Percentiles rank a stretch among this genome's conserved stretches.
Conservation (phyloP, 495 filamentous ascomycete species). For the Apiosordaria backusii region DNA sequence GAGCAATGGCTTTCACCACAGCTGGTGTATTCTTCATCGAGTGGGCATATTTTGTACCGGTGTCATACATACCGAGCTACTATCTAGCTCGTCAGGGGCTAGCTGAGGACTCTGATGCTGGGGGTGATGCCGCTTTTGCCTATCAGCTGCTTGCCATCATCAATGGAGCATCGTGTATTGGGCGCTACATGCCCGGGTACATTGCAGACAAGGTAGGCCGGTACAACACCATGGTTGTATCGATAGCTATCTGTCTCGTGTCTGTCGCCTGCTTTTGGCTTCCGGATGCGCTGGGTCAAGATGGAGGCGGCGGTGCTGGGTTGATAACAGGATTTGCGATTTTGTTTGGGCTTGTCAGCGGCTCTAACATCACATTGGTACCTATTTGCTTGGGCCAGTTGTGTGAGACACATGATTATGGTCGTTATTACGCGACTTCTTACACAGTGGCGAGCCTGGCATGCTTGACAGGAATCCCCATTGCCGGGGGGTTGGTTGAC, state of each 20-base stretch:
- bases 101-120: neutral
- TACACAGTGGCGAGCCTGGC: neutral
- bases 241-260: neutral
- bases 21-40: constrained; percentile 2
- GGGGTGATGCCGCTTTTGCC: neutral
- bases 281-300: neutral
- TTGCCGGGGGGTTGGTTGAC: neutral
- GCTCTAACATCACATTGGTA: constrained; percentile 1
- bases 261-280: constrained; percentile 2
- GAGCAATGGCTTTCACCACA: neutral
- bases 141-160: constrained; percentile 3
- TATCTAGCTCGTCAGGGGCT: neutral
- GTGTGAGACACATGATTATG: constrained; percentile 4
- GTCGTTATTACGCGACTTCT: neutral
- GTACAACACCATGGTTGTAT: constrained; percentile 1
- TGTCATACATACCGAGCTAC: neutral
- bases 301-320: neutral
- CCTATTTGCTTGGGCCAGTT: neutral
- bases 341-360: neutral
- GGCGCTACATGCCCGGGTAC: neutral
- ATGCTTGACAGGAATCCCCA: neutral
- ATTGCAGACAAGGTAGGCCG: neutral
- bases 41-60: neutral
- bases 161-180: neutral
- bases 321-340: constrained; percentile 1